Conservation (phyloP, 1,139 yeast species). For the Pichia terricola region DNA sequence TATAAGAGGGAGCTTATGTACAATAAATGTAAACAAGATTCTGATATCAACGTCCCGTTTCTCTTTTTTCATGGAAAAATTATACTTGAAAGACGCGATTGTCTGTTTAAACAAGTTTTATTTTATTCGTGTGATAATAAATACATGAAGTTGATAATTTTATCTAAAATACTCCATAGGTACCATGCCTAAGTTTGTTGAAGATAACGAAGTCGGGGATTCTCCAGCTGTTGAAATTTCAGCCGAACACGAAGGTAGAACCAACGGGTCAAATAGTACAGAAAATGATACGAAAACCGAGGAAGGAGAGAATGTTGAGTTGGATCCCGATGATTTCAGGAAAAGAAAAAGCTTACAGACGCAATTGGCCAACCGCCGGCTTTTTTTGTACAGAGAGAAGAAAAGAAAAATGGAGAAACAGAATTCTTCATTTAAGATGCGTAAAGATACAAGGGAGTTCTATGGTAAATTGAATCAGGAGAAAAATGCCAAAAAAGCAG, state of each 20-base stretch:
- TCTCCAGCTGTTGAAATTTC: neutral
- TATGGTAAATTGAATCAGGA: constrained; percentile 15
- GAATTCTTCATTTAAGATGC: constrained; percentile 33
- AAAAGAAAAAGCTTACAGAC: constrained; percentile 23
- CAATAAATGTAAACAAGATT: too few species aligned
- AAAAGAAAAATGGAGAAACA: constrained; percentile 29
- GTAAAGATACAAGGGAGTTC: constrained; percentile 26
- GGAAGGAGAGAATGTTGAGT: neutral
- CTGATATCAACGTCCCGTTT: too few species aligned
- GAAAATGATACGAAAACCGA: neutral
- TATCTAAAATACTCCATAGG: too few species aligned
- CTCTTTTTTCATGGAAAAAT: too few species aligned
- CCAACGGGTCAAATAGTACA: neutral
- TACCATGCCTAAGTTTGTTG: neutral
- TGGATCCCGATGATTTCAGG: neutral
- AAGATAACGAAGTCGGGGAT: neutral
- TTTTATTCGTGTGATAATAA: too few species aligned
- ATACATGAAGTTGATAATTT: too few species aligned
- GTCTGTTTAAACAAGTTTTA: too few species aligned
- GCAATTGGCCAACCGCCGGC: constrained; percentile 31
- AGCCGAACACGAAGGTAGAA: neutral
- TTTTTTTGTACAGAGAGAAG: constrained; percentile 29
- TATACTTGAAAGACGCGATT: too few species aligned
- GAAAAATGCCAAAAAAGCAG: constrained; percentile 5
- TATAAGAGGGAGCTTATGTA: too few species aligned